Evolutionary conservation across 345 rosid species (phyloP).

Genomic region (Triadica sebifera): DNA sequence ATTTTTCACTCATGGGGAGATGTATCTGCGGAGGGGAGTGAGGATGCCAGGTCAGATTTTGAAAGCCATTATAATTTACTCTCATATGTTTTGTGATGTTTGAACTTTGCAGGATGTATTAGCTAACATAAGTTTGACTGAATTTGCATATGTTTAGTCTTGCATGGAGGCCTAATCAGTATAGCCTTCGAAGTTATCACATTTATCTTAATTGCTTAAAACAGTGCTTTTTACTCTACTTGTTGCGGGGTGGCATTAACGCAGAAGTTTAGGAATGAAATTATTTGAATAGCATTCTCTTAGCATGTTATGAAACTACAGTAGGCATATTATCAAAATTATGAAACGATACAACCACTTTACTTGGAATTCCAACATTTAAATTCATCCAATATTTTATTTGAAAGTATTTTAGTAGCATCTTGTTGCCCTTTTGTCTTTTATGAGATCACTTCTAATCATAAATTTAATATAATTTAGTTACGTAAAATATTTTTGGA

Average conservation of each 20-base stretch:
- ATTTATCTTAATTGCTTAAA: background rate
- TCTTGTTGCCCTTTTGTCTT: background rate
- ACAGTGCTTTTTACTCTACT: background rate
- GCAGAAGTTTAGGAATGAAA: background rate
- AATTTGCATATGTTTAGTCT: constrained; percentile 7
- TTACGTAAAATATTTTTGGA: background rate
- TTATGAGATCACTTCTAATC: background rate
- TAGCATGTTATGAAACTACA: too few species aligned
- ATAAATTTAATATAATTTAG: background rate
- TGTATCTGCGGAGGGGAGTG: constrained; percentile 90
- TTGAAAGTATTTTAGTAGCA: background rate
- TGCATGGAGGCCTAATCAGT: background rate
- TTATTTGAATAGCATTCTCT: background rate
- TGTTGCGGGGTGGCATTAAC: background rate
- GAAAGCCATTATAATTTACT: background rate
- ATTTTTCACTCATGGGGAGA: constrained; percentile 95
- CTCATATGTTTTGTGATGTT: background rate
- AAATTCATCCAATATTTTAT: background rate
- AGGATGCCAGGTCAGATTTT: constrained; percentile 71
- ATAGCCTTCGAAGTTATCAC: background rate
- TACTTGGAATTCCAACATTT: background rate
- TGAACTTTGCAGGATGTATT: background rate
- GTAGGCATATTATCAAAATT: background rate
- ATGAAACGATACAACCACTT: background rate
- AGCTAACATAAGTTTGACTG: constrained; percentile 1